These are phyloP conservation scores for Boletellus ananas DNA, from an alignment of 768 basidiomycete species.

Conservation along the genomic window DNA sequence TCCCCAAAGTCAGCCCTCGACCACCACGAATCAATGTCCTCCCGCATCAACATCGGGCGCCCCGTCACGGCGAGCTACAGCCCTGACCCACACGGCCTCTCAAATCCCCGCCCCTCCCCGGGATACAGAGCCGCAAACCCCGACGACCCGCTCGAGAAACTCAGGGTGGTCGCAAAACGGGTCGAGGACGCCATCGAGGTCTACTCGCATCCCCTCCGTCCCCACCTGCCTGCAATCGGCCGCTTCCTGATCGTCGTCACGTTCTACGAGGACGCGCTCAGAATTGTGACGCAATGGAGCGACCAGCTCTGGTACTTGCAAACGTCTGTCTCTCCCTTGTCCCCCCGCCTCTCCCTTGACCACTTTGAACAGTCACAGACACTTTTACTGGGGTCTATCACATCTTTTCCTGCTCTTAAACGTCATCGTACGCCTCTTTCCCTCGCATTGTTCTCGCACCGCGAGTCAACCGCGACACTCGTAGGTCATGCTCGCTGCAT, in stretches of 20 bases:
- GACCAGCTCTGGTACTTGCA: conserved; percentile 99
- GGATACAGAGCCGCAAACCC: conserved; percentile 80
- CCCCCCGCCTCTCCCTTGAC: conserved; percentile 5
- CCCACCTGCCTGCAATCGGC: conserved; percentile 91
- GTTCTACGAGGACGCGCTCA: conserved; percentile 93
- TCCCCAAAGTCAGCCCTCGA: not conserved
- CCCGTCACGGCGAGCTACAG: conserved; percentile 58
- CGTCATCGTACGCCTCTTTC: conserved; percentile 65
- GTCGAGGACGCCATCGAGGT: conserved; percentile 93
- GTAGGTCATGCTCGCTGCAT: conserved; percentile 86
- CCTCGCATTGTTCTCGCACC: not conserved
- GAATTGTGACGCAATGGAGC: conserved; percentile 91
- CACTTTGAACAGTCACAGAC: conserved; percentile 65
- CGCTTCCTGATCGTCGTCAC: conserved; percentile 97
- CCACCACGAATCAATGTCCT: conserved; percentile 51
- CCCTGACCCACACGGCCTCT: conserved; percentile 75
- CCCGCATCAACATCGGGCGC: conserved; percentile 79
- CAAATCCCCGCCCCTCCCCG: conserved; percentile 62
- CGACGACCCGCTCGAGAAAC: conserved; percentile 77
- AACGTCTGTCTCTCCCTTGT: conserved; percentile 52
- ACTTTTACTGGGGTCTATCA: conserved; percentile 94
- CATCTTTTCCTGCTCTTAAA: conserved; percentile 91
- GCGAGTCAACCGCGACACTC: not conserved
- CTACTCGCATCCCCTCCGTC: conserved; percentile 88
- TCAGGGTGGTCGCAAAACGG: conserved; percentile 64